These are phyloP conservation scores for Neonectria coccinea DNA, from an alignment of 2,329 filamentous ascomycete species.

Conservation along the genomic window DNA sequence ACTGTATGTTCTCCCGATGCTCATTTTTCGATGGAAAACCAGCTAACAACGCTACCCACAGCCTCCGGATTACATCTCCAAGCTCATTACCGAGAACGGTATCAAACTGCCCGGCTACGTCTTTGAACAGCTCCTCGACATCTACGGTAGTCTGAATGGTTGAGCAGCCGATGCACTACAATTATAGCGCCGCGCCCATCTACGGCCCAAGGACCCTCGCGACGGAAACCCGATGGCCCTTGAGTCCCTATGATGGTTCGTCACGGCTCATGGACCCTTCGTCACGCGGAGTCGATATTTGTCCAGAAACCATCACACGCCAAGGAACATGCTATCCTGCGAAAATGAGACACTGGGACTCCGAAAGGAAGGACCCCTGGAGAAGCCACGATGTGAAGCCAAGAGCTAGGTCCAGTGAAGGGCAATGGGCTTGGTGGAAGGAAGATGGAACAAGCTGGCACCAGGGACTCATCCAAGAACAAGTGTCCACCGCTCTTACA, in stretches of 20 bases:
- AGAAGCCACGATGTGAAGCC: background rate
- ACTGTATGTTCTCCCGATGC: slow-evolving; percentile 62
- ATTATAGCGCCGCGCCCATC: slow-evolving; percentile 31
- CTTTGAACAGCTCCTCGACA: slow-evolving; percentile 77
- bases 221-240: background rate
- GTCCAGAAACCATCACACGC: background rate
- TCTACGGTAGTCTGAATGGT: slow-evolving; percentile 60
- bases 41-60: slow-evolving; percentile 45
- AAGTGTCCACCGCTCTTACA: background rate
- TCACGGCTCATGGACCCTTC: background rate
- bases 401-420: background rate
- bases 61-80: slow-evolving; percentile 76
- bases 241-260: background rate
- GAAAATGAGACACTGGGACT: background rate
- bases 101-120: slow-evolving; percentile 77
- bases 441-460: background rate
- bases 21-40: background rate
- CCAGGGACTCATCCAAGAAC: background rate
- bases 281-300: background rate
- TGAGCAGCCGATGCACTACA: slow-evolving; percentile 36
- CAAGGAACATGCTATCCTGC: background rate
- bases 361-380: no score
- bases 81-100: slow-evolving; percentile 81
- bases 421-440: background rate
- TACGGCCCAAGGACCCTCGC: background rate